Conservation (phyloP, 345 rosid genomes). For the Syzygium grande region DNA sequence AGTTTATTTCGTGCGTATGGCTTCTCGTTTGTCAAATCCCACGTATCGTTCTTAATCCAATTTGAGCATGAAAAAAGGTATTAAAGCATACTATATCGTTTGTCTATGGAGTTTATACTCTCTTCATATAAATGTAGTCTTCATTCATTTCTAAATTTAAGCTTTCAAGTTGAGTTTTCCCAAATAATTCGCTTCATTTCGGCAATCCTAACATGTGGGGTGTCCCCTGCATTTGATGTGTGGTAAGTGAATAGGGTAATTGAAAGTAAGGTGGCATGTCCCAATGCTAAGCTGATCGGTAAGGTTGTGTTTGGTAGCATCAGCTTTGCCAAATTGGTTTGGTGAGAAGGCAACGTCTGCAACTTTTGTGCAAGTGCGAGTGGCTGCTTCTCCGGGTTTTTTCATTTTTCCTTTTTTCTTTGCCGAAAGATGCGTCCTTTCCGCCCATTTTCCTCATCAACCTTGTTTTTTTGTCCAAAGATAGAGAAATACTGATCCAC, state of each 20-base stretch:
- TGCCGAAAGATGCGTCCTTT: neutral
- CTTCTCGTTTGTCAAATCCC: neutral
- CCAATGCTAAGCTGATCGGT: neutral
- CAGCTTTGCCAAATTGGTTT: conserved; percentile 19
- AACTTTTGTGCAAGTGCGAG: neutral
- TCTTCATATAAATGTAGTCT: too few species aligned
- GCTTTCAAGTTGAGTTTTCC: neutral
- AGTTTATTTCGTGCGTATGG: neutral
- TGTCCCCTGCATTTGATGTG: neutral
- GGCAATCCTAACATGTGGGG: neutral
- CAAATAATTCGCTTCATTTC: neutral
- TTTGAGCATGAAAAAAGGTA: rapidly evolving
- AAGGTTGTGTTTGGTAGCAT: conserved; percentile 22
- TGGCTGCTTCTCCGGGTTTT: neutral
- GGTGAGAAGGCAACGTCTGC: conserved; percentile 39
- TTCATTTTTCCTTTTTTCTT: neutral
- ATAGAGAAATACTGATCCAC: neutral
- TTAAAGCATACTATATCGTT: neutral
- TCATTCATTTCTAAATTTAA: neutral
- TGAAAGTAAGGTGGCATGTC: conserved; percentile 12
- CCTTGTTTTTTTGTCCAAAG: neutral
- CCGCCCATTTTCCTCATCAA: neutral
- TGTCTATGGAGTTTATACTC: neutral
- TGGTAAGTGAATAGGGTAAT: neutral
- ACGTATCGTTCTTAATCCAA: neutral